phyloP scores from a whole-genome alignment of 2,329 filamentous ascomycete genomes.

The Cordyceps javanica region DNA sequence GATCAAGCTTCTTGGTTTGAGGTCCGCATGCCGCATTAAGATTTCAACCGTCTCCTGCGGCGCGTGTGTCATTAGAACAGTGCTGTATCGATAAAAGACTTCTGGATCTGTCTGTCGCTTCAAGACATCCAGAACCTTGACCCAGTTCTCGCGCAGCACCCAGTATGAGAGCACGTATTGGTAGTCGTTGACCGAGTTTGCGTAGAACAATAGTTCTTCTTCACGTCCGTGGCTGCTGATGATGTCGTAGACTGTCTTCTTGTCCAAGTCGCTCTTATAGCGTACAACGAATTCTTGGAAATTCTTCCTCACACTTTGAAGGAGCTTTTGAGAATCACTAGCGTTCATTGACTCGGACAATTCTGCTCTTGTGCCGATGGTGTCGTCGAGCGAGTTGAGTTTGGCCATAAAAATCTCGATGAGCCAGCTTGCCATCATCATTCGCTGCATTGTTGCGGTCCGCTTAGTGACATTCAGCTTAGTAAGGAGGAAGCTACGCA shows the following conservation, averaged over 20 bases:
- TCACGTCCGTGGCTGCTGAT: constrained; percentile 94
- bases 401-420: constrained; percentile 97
- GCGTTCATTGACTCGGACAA: constrained; percentile 65
- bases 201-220: constrained; percentile 86
- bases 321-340: constrained; percentile 63
- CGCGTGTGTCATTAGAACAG: constrained; percentile 87
- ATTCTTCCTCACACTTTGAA: constrained; percentile 65
- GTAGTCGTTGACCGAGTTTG: constrained; percentile 81
- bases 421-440: constrained; percentile 94
- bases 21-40: constrained; percentile 80
- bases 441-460: constrained; percentile 79
- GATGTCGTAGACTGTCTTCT: constrained; percentile 89
- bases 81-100: constrained; percentile 95
- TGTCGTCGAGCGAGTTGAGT: constrained; percentile 89
- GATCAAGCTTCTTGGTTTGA: constrained; percentile 82
- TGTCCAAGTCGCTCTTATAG: constrained; percentile 82
- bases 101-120: constrained; percentile 90
- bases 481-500: constrained; percentile 81
- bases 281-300: constrained; percentile 83
- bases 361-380: constrained; percentile 83
- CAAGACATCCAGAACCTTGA: constrained; percentile 76
- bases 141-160: constrained; percentile 92
- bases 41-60: constrained; percentile 88
- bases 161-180: constrained; percentile 95
- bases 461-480: constrained; percentile 81